Evolutionary conservation across 805 yeast species (phyloP).

Genomic region (Ogataea parapolymorpha): DNA sequence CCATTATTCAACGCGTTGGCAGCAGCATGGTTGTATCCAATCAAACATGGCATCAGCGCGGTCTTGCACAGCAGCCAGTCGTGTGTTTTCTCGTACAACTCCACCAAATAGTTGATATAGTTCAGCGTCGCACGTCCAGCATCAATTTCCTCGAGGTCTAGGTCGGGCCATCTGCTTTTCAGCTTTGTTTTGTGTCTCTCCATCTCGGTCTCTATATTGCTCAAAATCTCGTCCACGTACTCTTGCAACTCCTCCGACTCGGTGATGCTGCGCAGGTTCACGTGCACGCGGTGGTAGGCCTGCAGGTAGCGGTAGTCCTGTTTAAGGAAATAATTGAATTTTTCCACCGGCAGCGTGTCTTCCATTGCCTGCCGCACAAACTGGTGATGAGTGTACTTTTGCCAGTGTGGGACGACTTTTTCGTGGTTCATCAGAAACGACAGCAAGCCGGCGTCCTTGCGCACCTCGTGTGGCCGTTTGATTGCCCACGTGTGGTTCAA

Average conservation of each 20-base stretch:
- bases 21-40: slow-evolving; percentile 64
- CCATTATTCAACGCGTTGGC: slow-evolving; percentile 6
- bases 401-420: slow-evolving; percentile 53
- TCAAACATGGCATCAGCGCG: slow-evolving; percentile 71
- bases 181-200: slow-evolving; percentile 53
- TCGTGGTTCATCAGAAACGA: slow-evolving; percentile 57
- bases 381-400: slow-evolving; percentile 54
- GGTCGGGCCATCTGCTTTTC: slow-evolving; percentile 37
- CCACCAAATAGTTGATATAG: slow-evolving; percentile 58
- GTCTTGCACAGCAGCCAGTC: slow-evolving; percentile 65
- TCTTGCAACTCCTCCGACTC: slow-evolving; percentile 50
- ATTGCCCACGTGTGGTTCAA: slow-evolving; percentile 59
- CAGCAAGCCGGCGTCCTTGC: slow-evolving; percentile 21
- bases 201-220: slow-evolving; percentile 53
- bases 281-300: slow-evolving; percentile 66
- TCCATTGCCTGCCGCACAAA: slow-evolving; percentile 55
- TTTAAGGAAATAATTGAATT: slow-evolving; percentile 44
- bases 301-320: slow-evolving; percentile 70
- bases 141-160: slow-evolving; percentile 41
- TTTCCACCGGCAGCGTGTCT: slow-evolving; percentile 44
- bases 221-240: slow-evolving; percentile 48
- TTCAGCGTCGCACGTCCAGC: slow-evolving; percentile 56
- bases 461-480: background rate
- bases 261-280: slow-evolving; percentile 60
- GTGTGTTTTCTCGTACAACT: slow-evolving; percentile 47